These are phyloP conservation scores for Xylaria multiplex DNA, from an alignment of 2,329 filamentous ascomycete species.

Conservation along the genomic window DNA sequence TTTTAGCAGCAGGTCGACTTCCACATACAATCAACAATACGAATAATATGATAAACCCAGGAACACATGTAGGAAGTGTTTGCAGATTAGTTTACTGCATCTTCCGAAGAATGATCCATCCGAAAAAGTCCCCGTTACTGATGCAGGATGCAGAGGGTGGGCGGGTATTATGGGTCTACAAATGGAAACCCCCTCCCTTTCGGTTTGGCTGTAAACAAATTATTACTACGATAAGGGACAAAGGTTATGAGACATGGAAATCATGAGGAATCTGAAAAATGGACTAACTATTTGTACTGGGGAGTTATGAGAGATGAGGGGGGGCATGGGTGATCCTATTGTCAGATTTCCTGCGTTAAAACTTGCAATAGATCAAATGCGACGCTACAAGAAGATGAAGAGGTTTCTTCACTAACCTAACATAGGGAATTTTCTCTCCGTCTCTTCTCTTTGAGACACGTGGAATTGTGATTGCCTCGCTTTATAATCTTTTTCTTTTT, in stretches of 20 bases:
- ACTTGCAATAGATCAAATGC: not conserved
- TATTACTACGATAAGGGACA: conserved; percentile 2
- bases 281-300: not conserved
- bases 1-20: not conserved
- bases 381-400: not conserved
- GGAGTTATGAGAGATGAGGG: not conserved
- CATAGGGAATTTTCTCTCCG: too few relatives aligned
- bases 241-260: conserved; percentile 17
- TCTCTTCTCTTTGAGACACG: not conserved
- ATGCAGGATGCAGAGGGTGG: conserved; percentile 11
- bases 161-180: not conserved
- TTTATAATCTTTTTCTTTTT: not conserved
- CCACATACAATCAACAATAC: not conserved
- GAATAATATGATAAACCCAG: not conserved
- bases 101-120: not conserved
- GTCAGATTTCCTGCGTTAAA: not conserved
- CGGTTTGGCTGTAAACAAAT: not conserved
- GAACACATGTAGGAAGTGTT: not conserved
- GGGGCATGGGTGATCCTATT: not conserved
- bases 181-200: not conserved
- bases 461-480: not conserved
- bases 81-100: not conserved
- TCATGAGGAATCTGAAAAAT: conserved; percentile 4
- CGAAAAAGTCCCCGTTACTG: not conserved
- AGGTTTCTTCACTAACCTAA: too few relatives aligned